phyloP scores from a whole-genome alignment of 2,329 filamentous ascomycete species.

The Didymella glomerata region DNA sequence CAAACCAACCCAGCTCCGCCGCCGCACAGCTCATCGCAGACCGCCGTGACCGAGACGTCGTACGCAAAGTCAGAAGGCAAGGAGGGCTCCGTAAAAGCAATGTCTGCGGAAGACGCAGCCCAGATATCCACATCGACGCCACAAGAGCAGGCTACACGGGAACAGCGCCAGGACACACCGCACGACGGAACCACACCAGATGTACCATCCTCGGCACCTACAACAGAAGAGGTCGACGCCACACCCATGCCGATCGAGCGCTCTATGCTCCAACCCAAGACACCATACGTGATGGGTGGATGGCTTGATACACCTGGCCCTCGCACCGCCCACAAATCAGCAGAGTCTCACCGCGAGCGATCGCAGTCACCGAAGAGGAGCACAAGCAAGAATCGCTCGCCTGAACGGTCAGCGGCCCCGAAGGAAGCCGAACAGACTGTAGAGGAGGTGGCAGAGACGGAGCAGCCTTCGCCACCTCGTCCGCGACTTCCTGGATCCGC shows the following conservation, averaged over 20 bases:
- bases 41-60: conserved; percentile 12
- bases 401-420: conserved; percentile 18
- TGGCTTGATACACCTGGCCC: conserved; percentile 59
- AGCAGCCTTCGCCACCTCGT: conserved; percentile 12
- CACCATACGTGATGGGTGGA: conserved; percentile 57
- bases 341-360: conserved; percentile 13
- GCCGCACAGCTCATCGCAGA: conserved; percentile 27
- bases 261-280: conserved; percentile 46
- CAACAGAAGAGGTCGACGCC: conserved; percentile 30
- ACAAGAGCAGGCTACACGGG: conserved; percentile 13
- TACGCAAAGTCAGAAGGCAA: conserved; percentile 1
- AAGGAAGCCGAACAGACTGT: conserved; percentile 12
- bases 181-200: conserved; percentile 12
- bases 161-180: conserved; percentile 20
- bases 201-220: conserved; percentile 12
- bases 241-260: conserved; percentile 42
- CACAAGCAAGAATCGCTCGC: conserved; percentile 25
- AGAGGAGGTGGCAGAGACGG: conserved; percentile 7
- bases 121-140: conserved; percentile 8
- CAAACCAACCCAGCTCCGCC: conserved; percentile 32
- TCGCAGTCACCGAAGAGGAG: conserved; percentile 33
- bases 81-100: conserved; percentile 7
- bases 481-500: conserved; percentile 46
- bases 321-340: conserved; percentile 30
- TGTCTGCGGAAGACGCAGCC: conserved; percentile 1